Base-by-base conservation (phyloP, 2,329 filamentous ascomycete genomes). In the Thyridium curvatum region DNA sequence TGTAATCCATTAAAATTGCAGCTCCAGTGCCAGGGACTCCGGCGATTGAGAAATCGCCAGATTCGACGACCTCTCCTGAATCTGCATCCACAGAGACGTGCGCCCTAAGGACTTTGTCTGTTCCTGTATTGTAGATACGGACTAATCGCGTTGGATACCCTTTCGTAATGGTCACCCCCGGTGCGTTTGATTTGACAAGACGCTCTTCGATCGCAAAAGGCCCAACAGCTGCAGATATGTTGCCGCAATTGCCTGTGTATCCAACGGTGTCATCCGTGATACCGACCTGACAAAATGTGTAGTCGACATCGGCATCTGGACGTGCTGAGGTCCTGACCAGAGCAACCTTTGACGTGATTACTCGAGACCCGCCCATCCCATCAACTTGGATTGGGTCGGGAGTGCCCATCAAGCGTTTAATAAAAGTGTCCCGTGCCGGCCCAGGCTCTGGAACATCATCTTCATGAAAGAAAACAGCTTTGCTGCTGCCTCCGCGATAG, bases 201-300 rank as follows among this genome's bases (percentile, higher is more conserved):
- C 71, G 65, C 17, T 68, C 56, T 48, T 83, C 73, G 12, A 80
- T 62, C 3, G 77, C 78, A 52, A 76, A 81, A 0, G 84, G 82
- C 0, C 83, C 84, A 34, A 87, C 71, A 0, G 77, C 71, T 30
- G 74, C 70, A 6, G 69, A 77, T 79, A 88, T 83, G 54, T 87
- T 87, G 13, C 84, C 84, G 53, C 83, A 87, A 49, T 86, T 88
- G 17, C 82, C 78, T 0, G 79, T 77, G 50, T 77, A 72, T 50
- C 87, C 83, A 3, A 88, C 68, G 26, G 65, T 60, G 4, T 64
- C 63, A 47, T 82, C 70, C 38, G 72, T 72, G 39, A 87, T 72
- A 3, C 82, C 82, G 7, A 87, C 64, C 30, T 81, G 77, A 2
- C 82, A 74, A 52, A 88, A 88, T 0, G 82, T 88, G 52, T 82